Percentiles rank a stretch among this genome's conserved stretches.
phyloP scores from a whole-genome alignment of 177 flowering plant species.

The Vitis hybrid region DNA sequence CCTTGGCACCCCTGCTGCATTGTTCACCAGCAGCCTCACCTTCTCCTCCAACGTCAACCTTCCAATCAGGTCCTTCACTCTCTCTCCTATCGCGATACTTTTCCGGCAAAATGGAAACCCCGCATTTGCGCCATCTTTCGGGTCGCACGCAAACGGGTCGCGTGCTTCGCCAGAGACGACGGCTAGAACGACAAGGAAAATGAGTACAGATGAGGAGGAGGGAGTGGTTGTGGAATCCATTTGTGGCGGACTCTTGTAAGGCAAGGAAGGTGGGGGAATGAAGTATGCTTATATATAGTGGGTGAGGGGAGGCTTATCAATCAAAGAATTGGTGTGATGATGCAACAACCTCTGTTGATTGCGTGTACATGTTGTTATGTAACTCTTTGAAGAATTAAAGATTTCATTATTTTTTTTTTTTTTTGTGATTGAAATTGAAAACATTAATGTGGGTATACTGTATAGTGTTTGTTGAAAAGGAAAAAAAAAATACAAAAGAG shows the following conservation, averaged over 20 bases:
- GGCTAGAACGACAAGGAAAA: background rate
- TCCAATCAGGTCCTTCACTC: constrained; percentile 65
- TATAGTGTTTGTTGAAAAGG: too few relatives aligned
- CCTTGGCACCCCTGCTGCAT: constrained; percentile 66
- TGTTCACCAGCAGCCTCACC: constrained; percentile 55
- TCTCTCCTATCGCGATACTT: constrained; percentile 25
- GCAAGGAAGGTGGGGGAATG: background rate
- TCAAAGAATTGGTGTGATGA: background rate
- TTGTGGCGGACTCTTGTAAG: background rate
- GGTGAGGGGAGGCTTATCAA: background rate
- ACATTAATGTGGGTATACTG: too few relatives aligned
- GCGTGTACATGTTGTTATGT: constrained; percentile 9
- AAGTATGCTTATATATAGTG: background rate
- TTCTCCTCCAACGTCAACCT: constrained; percentile 79
- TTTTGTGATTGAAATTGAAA: too few relatives aligned
- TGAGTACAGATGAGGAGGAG: constrained; percentile 12
- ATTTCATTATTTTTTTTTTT: too few relatives aligned
- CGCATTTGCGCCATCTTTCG: constrained; percentile 26
- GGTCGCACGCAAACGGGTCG: constrained; percentile 65
- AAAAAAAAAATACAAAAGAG: too few relatives aligned
- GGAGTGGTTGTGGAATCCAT: constrained; percentile 10
- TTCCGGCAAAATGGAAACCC: constrained; percentile 52
- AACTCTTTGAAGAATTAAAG: background rate
- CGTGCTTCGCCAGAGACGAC: constrained; percentile 16
- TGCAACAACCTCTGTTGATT: constrained; percentile 7